phyloP scores from a whole-genome alignment of 2,329 filamentous ascomycete genomes.

The Xylaria arbuscula region DNA sequence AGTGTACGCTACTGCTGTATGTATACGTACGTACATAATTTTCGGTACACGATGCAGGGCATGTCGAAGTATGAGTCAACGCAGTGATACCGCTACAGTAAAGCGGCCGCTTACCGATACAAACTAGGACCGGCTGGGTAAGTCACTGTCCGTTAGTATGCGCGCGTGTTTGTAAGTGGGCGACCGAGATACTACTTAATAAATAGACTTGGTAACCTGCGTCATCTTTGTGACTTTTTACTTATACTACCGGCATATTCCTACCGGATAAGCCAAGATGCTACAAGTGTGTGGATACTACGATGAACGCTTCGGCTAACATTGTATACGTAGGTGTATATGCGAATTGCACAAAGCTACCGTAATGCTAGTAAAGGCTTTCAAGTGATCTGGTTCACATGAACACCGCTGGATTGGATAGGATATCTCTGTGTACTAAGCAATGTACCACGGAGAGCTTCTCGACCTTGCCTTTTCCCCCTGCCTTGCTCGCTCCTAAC shows the following conservation, averaged over 20 bases:
- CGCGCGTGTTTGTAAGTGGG: conserved; percentile 1
- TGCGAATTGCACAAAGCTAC: background rate
- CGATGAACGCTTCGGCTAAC: background rate
- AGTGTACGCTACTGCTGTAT: conserved; percentile 3
- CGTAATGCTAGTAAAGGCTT: background rate
- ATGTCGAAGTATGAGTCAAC: conserved; percentile 44
- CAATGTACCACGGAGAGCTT: background rate
- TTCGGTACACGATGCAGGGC: conserved; percentile 34
- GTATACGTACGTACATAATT: no score
- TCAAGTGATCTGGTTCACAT: no score
- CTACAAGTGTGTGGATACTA: background rate
- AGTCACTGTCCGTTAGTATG: conserved; percentile 32
- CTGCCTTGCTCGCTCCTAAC: background rate
- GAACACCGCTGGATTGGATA: background rate
- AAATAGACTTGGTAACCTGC: no score
- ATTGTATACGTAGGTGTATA: background rate
- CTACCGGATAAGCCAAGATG: conserved; percentile 1
- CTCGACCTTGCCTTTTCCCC: background rate
- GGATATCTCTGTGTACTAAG: background rate
- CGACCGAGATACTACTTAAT: no score
- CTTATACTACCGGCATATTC: conserved; percentile 1
- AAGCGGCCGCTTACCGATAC: conserved; percentile 39
- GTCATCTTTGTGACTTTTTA: background rate
- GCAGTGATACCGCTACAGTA: conserved; percentile 38
- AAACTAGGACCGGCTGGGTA: conserved; percentile 38